Evolutionary conservation across 305 asterid species (phyloP).

Genomic region (Rubia balearica): DNA sequence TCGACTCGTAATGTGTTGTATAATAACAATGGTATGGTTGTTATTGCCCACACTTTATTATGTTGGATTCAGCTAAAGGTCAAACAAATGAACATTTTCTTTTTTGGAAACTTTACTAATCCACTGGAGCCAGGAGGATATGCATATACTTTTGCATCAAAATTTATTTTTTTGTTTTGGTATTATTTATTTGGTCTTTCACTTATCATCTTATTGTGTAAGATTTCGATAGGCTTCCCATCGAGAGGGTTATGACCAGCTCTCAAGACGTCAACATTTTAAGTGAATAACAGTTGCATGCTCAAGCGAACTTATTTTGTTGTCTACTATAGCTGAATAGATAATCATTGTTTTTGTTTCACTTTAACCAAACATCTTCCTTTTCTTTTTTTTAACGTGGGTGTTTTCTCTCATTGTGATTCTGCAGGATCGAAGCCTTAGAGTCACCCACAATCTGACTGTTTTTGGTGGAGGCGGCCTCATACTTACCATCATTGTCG

Average conservation of each 20-base stretch:
- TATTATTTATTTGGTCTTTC: background rate
- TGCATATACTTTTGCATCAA: background rate
- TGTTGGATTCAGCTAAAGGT: background rate
- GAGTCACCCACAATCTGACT: constrained; percentile 76
- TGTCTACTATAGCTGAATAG: background rate
- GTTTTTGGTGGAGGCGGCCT: constrained; percentile 96
- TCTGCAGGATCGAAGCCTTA: constrained; percentile 78
- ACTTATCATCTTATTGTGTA: background rate
- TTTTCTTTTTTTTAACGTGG: background rate
- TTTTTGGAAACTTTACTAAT: background rate
- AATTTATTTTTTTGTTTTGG: background rate
- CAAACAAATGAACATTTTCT: background rate
- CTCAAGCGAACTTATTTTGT: background rate
- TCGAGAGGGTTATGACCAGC: background rate
- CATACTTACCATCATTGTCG: constrained; percentile 69
- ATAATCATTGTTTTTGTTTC: background rate
- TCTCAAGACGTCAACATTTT: background rate
- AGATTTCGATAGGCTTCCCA: background rate
- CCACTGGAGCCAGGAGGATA: too few species aligned
- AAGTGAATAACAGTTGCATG: background rate
- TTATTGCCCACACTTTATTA: background rate
- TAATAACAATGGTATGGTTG: background rate
- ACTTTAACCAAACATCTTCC: background rate
- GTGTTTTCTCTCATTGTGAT: background rate
- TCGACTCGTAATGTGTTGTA: background rate